These are phyloP conservation scores for Domatiomyces globalis DNA, from an alignment of 2,329 filamentous ascomycete species.

Conservation along the genomic window DNA sequence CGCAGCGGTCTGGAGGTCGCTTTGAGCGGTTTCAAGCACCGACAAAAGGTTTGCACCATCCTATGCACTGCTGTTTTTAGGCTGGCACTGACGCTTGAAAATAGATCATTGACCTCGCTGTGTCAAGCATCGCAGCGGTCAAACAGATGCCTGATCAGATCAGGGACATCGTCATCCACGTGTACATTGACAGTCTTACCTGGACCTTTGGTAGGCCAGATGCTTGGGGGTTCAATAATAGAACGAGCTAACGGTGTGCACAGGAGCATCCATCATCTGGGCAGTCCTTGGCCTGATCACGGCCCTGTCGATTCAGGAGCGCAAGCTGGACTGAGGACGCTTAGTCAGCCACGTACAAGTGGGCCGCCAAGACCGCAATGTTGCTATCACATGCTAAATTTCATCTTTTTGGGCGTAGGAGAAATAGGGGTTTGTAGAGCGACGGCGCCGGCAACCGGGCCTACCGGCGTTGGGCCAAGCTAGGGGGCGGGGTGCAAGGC, in stretches of 20 bases:
- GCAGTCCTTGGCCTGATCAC: neutral
- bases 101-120: conserved; percentile 8
- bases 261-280: neutral
- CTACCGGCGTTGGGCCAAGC: too few species aligned
- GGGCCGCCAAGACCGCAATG: neutral
- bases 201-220: conserved; percentile 5
- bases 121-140: conserved; percentile 6
- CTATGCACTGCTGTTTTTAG: neutral
- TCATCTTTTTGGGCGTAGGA: neutral
- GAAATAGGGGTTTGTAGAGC: too few species aligned
- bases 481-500: too few species aligned
- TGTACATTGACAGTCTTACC: conserved; percentile 5
- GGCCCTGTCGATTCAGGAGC: neutral
- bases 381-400: neutral
- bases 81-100: neutral
- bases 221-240: neutral
- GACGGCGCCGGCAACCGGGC: too few species aligned
- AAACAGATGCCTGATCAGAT: conserved; percentile 1
- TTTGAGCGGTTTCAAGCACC: neutral
- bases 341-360: neutral
- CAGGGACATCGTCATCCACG: conserved; percentile 4
- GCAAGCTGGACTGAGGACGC: neutral
- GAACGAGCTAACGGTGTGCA: neutral
- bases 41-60: neutral
- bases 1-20: neutral